These are phyloP conservation scores for Nemania sp. DNA, from an alignment of 2,329 filamentous ascomycete species.

Conservation along the genomic window DNA sequence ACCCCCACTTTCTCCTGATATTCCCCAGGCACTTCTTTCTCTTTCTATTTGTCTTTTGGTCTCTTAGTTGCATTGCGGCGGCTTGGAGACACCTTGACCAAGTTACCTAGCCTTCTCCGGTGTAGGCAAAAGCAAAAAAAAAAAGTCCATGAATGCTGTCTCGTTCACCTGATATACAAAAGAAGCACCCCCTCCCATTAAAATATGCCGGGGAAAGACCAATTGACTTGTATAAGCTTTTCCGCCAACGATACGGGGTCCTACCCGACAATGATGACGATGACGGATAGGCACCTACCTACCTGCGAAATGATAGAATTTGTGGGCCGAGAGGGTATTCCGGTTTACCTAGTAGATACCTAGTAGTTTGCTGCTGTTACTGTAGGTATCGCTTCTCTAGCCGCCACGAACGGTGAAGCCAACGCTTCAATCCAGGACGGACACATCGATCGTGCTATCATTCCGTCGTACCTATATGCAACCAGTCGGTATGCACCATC, in stretches of 20 bases:
- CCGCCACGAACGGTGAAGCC: constrained; percentile 23
- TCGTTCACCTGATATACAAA: constrained; percentile 22
- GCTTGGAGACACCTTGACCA: neutral
- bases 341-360: constrained; percentile 32
- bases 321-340: constrained; percentile 33
- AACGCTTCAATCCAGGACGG: constrained; percentile 10
- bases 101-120: constrained; percentile 3
- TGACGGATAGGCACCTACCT: constrained; percentile 19
- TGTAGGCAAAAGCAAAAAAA: neutral
- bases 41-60: constrained; percentile 12
- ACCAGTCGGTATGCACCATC: constrained; percentile 16
- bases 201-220: constrained; percentile 14
- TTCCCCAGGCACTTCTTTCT: constrained; percentile 5
- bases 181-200: constrained; percentile 1
- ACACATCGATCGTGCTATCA: neutral
- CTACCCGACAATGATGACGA: constrained; percentile 11
- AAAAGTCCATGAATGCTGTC: neutral
- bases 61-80: constrained; percentile 13
- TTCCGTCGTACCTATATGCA: neutral
- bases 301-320: constrained; percentile 33
- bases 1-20: constrained; percentile 29
- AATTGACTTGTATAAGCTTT: constrained; percentile 30
- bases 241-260: constrained; percentile 29
- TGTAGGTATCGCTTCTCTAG: neutral
- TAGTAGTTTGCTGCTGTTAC: constrained; percentile 28